Evolutionary conservation across 108 stramenopile genomes (phyloP), one percentile per base, ranked within the genome.

Genomic region (Cyclotella distinguenda): DNA sequence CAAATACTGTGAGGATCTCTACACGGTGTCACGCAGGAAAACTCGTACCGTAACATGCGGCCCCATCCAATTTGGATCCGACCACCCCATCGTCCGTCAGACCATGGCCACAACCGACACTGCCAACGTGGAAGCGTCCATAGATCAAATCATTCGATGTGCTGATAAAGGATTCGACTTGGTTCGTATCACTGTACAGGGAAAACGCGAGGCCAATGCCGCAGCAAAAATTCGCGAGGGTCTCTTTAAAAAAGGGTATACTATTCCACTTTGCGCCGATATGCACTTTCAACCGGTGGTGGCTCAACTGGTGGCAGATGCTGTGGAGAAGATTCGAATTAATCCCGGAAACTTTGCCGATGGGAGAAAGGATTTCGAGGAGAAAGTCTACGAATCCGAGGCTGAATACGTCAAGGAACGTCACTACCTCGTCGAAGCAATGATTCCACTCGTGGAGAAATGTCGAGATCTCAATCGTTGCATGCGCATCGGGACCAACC

Each of bases 271-370:
- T 16, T 96, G 95, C 66, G 97, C 97, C n/a, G 97, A 97, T 74
- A 97, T 97, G 90, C 97, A 97, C 73, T 97, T 97, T 69, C 88
- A 94, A 63, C 97, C 97, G 25, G 82, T 84, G 35, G 91, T 95
- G 50, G 95, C 95, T 35, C 54, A 93, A 63, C 64, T 90, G 76
- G 95, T 95, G 10, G 95, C 97, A 7, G 97, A 97, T 44, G 93
- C 91, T 3, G 85, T 95, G 47, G 97, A 97, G 78, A 97, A 97
- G 78, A 96, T 97, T 66, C 94, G 97, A 39, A 94, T 97, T 78
- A 97, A 97, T 60, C 97, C 97, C 22, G 97, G 97, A 51, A 97
- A 97, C 82, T 97, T 97, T 77, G 95, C 92, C 47, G 97, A 96
- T 74, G 97, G 97, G 27, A 56, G 82, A 16, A 97, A 97, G 68